These are phyloP conservation scores for Botrytis tulipae DNA, from an alignment of 2,329 filamentous ascomycete species.

Conservation along the genomic window DNA sequence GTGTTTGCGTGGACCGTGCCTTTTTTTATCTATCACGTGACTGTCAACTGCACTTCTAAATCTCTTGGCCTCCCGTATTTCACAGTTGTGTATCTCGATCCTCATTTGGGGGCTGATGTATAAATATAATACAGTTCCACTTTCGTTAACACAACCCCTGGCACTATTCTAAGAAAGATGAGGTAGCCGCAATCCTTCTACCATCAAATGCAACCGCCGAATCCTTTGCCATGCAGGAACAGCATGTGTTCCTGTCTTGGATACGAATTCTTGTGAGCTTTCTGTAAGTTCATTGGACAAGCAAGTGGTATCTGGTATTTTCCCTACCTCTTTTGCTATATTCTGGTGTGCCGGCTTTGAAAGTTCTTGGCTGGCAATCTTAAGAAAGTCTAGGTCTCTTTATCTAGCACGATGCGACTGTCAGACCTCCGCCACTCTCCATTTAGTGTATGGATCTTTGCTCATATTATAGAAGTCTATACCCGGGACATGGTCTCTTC, in stretches of 20 bases:
- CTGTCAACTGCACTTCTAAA: neutral
- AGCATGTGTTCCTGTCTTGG: neutral
- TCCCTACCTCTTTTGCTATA: neutral
- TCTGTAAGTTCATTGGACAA: neutral
- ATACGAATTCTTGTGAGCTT: neutral
- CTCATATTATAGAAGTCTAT: neutral
- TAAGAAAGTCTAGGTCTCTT: neutral
- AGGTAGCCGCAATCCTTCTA: conserved; percentile 17
- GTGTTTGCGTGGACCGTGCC: neutral
- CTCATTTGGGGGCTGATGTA: conserved; percentile 14
- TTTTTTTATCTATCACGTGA: neutral
- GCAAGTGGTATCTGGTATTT: neutral
- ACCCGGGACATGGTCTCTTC: neutral
- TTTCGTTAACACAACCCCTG: neutral
- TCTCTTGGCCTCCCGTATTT: neutral
- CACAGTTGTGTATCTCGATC: neutral
- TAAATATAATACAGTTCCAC: neutral
- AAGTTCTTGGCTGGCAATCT: neutral
- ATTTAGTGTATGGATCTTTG: neutral
- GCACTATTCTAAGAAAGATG: conserved; percentile 16
- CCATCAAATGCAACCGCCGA: neutral
- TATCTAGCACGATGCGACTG: neutral
- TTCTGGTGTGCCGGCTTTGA: neutral
- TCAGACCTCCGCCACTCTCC: neutral
- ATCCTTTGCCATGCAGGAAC: conserved; percentile 16